These are phyloP conservation scores for Sugiyamaella floridensis DNA, from an alignment of 805 yeast genomes.

Conservation along the genomic window DNA sequence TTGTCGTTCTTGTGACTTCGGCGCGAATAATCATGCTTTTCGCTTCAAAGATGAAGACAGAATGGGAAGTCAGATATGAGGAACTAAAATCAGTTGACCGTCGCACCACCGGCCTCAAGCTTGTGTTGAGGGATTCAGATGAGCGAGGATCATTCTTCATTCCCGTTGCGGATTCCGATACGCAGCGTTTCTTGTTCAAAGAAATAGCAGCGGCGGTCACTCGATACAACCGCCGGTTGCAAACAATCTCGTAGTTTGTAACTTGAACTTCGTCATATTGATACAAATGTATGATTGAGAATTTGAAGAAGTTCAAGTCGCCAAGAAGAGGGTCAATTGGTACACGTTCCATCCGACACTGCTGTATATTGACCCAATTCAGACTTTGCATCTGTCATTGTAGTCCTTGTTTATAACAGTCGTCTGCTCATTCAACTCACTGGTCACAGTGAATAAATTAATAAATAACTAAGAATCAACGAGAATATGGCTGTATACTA, in stretches of 20 bases:
- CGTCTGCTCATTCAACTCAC: too few relatives aligned
- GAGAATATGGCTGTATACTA: too few relatives aligned
- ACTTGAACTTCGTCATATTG: neutral
- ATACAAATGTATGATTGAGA: too few relatives aligned
- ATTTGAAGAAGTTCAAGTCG: too few relatives aligned
- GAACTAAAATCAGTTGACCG: slow-evolving; percentile 63
- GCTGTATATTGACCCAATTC: too few relatives aligned
- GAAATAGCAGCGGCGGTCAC: slow-evolving; percentile 74
- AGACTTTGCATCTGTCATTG: too few relatives aligned
- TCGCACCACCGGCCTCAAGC: slow-evolving; percentile 71
- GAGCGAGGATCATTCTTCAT: slow-evolving; percentile 51
- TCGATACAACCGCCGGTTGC: slow-evolving; percentile 49
- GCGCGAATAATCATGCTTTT: slow-evolving; percentile 61
- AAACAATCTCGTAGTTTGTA: slow-evolving; percentile 18
- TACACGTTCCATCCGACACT: too few relatives aligned
- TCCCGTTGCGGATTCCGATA: slow-evolving; percentile 64
- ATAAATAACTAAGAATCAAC: neutral
- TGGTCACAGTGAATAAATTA: too few relatives aligned
- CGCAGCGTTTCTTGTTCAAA: slow-evolving; percentile 59
- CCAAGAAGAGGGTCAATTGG: too few relatives aligned
- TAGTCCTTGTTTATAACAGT: too few relatives aligned
- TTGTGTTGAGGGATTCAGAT: slow-evolving; percentile 25
- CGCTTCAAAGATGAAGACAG: slow-evolving; percentile 49
- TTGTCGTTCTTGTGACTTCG: slow-evolving; percentile 69
- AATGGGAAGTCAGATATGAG: slow-evolving; percentile 67